Conservation (phyloP, 257 asterid genomes). For the Eucommia ulmoides region DNA sequence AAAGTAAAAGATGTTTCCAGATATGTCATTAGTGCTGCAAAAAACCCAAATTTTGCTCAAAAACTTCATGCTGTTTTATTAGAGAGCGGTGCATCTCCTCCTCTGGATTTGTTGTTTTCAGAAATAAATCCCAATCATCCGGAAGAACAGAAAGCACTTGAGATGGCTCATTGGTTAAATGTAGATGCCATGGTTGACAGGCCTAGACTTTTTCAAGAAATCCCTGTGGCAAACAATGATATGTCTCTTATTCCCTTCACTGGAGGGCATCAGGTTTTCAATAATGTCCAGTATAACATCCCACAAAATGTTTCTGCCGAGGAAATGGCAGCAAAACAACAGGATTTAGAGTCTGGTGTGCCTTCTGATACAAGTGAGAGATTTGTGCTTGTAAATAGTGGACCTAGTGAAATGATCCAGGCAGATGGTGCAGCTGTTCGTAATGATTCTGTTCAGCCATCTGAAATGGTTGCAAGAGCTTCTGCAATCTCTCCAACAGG, state of each 20-base stretch:
- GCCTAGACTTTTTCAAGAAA: slow-evolving; percentile 18
- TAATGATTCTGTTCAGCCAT: slow-evolving; percentile 14
- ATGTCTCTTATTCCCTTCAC: slow-evolving; percentile 28
- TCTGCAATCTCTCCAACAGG: background rate
- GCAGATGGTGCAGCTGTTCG: slow-evolving; percentile 12
- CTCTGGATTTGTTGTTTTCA: slow-evolving; percentile 21
- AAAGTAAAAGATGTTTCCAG: slow-evolving; percentile 33
- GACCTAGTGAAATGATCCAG: slow-evolving; percentile 22
- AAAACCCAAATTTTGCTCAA: slow-evolving; percentile 22
- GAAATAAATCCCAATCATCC: slow-evolving; percentile 13
- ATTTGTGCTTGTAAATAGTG: slow-evolving; percentile 13
- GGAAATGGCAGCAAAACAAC: slow-evolving; percentile 19
- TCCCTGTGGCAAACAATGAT: slow-evolving; percentile 19
- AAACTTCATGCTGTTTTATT: slow-evolving; percentile 20
- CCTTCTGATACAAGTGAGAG: slow-evolving; percentile 25
- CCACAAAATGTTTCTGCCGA: slow-evolving; percentile 19
- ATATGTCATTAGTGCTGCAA: slow-evolving; percentile 18
- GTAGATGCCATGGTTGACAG: slow-evolving; percentile 19
- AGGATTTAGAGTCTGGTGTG: slow-evolving; percentile 14
- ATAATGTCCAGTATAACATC: slow-evolving; percentile 14
- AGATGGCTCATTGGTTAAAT: slow-evolving; percentile 16
- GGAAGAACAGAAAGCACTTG: slow-evolving; percentile 24
- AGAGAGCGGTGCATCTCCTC: slow-evolving; percentile 20
- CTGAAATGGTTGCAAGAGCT: slow-evolving; percentile 10
- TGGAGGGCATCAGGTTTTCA: slow-evolving; percentile 24